Base-by-base conservation (phyloP, 345 rosid species). In the Pelargonium nanum region DNA sequence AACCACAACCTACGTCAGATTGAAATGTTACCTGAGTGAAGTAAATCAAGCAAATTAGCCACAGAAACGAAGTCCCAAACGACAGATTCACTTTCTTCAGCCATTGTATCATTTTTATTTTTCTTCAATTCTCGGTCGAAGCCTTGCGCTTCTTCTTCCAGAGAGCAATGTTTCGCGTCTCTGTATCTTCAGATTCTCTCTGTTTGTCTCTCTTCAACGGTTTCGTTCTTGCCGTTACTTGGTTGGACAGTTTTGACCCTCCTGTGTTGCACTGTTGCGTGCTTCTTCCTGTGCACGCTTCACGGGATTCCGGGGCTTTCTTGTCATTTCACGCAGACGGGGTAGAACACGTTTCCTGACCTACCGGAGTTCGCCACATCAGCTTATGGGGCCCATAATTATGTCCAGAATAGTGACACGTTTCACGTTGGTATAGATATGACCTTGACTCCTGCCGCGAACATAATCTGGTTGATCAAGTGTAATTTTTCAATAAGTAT, bases 1-100 rank as follows among this genome's bases (percentile, higher is more conserved):
- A 59, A 4, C 13, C 53, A 19, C 10, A 56, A 21, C 20, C 13
- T 19, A 1, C 23, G 40, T 24, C 15, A 52, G 60, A 57, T 7
- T 30, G 24, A 65, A 22, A 24, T n/a, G 30, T 45, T 10, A 79
- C 96, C 97, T 92, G 98, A 17, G 96, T 89, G 75, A 89, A 92
- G 77, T 92, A 89, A 65, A 92, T 80, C 78, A 87, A 80, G 75
- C 96, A 92, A 68, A 92, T 72, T 22, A 92, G 88, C 98, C 97
- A 92, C 26, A 89, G 59, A 84, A 92, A 92, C 20, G 98, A 72
- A 68, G 81, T 65, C 3, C 96, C 97, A 53, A 87, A 89, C 57
- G 86, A 82, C 57, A 72, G 75, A 67, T 63, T 73, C 79, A 92
- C 63, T 79, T 75, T 85, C 60, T 75, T 81, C 28, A 83, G 22